Conservation (phyloP, 2,329 filamentous ascomycete species). For the Chalaropsis ovoidea region DNA sequence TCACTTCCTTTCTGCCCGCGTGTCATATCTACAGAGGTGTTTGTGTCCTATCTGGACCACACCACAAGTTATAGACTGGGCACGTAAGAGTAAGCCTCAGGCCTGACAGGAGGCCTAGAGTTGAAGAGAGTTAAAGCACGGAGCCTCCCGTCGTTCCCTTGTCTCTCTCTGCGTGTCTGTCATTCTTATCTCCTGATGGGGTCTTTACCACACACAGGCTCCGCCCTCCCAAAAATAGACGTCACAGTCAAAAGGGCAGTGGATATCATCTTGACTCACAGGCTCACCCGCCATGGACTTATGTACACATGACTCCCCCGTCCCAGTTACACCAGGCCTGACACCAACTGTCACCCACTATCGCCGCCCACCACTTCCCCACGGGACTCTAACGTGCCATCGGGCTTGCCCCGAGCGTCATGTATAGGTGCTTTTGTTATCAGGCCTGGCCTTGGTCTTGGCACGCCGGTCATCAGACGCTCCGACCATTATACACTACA, state of each 20-base stretch:
- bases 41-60: neutral
- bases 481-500: neutral
- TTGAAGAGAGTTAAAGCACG: neutral
- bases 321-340: neutral
- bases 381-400: neutral
- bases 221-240: too few species aligned
- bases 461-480: neutral
- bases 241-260: too few species aligned
- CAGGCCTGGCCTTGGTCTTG: neutral
- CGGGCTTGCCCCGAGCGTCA: neutral
- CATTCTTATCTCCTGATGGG: neutral
- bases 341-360: neutral
- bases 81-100: neutral
- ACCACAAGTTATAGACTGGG: neutral
- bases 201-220: neutral
- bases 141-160: neutral
- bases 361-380: neutral
- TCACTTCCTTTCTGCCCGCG: neutral
- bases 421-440: neutral
- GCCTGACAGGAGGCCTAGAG: neutral
- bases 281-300: neutral
- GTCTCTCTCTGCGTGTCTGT: neutral
- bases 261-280: too few species aligned
- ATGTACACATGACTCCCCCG: neutral
- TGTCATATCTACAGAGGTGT: too few species aligned